Base-by-base conservation (phyloP, 2,329 filamentous ascomycete genomes). In the Colletotrichum shisoi region DNA sequence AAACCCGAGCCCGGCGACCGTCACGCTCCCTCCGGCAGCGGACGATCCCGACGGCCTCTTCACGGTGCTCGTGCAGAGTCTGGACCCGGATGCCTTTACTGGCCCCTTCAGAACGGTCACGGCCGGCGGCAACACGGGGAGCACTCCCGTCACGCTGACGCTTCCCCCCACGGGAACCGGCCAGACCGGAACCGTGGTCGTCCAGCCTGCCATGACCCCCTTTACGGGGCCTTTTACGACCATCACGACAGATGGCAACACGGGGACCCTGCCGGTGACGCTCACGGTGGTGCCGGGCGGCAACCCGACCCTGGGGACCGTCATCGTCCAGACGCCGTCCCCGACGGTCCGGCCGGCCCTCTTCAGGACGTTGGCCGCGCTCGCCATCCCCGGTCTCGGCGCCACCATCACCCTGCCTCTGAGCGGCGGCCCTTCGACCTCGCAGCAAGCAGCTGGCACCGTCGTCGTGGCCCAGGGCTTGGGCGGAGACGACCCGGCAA, bases 211-310 rank as follows among this genome's bases (percentile, higher is more conserved):
- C 19, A 21, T 42, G 17, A 53, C 45, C 11, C 13, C 46, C 3
- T 68, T 68, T 39, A 66, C 56, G 4, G 66, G 66, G 13, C 66
- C 66, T 3, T 68, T 46, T 40, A 65, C 57, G 9, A 68, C 66
- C 21, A 60, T 68, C 19, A 67, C 64, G 3, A 61, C 57, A 8
- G 62, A 57, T 27, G 44, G 52, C 1, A 53, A 66, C 27, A 61
- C 56, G 11, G 66, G 66, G n/a, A 54, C 66, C 15, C 13, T 62
- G 3, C 62, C 66, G 1, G 56, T 65, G 13, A 54, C 66, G 3
- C 17, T 68, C 4, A 67, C 62, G 1, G 37, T 68, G 2, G 12
- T 66, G 24, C 57, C 66, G 5, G 58, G 57, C 17, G 40, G 46
- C 1, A 67, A 37, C 57, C 56, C 66, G 6, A 56, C 66, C 3